Evolutionary conservation across 257 asterid species (phyloP).

Genomic region (Solanum chmielewskii): DNA sequence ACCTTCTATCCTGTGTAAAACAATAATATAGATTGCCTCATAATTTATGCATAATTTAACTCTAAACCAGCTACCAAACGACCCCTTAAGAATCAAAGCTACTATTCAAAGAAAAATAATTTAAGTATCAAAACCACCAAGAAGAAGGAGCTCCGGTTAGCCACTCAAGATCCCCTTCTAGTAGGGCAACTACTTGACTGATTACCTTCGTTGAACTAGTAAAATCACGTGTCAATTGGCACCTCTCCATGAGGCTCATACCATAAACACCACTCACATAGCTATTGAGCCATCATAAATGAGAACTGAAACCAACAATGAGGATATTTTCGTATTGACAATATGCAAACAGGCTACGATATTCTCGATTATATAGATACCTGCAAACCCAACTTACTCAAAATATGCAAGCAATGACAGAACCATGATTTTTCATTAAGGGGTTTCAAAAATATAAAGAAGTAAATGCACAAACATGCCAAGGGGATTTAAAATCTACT

Average conservation of each 20-base stretch:
- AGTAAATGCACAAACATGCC: background rate
- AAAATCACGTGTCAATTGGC: background rate
- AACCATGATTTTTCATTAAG: background rate
- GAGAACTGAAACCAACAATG: background rate
- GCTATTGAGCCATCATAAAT: background rate
- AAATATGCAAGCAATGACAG: background rate
- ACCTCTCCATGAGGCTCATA: background rate
- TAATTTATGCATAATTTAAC: background rate
- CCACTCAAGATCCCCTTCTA: background rate
- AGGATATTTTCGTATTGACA: background rate
- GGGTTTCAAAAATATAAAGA: background rate
- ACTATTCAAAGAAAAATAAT: background rate
- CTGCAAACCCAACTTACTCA: background rate
- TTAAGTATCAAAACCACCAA: background rate
- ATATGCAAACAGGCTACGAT: background rate
- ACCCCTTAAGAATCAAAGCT: background rate
- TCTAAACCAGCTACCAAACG: background rate
- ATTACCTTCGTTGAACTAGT: background rate
- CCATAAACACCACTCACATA: background rate
- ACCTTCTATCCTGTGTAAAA: background rate
- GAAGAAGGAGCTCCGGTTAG: background rate
- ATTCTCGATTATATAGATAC: background rate
- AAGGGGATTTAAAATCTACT: background rate
- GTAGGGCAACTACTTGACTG: background rate
- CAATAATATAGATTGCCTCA: background rate